Evolutionary conservation across 208 protist genomes (phyloP).

Genomic region (Acanthamoeba quina): DNA sequence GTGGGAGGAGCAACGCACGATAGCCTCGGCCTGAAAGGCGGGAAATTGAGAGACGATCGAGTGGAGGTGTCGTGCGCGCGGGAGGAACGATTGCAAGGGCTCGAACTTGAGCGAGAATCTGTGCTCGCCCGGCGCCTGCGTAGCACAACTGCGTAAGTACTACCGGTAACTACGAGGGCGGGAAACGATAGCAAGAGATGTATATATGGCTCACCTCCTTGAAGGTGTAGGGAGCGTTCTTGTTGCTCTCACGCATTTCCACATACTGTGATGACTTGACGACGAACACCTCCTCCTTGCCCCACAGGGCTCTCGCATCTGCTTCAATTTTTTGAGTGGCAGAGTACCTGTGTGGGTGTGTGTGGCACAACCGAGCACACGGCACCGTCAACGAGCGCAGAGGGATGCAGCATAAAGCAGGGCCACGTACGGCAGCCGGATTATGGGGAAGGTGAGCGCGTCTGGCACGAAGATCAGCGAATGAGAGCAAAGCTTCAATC

Average conservation of each 20-base stretch:
- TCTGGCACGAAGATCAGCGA: conserved; percentile 90
- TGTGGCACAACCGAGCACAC: neutral
- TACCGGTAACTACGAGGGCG: neutral
- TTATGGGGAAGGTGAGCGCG: conserved; percentile 81
- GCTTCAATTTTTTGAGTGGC: neutral
- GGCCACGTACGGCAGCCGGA: conserved; percentile 83
- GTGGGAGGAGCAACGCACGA: neutral
- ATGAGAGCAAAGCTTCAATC: conserved; percentile 86
- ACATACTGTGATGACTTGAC: conserved; percentile 19
- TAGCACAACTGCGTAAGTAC: neutral
- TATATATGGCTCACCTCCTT: neutral
- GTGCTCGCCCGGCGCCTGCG: conserved; percentile 40
- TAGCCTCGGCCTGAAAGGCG: conserved; percentile 23
- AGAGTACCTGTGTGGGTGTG: neutral
- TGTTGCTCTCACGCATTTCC: conserved; percentile 84
- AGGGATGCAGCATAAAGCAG: too few relatives aligned
- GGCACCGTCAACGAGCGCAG: too few relatives aligned
- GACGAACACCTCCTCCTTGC: conserved; percentile 56
- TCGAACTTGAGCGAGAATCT: conserved; percentile 63
- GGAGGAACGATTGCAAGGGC: conserved; percentile 45
- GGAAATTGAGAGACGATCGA: conserved; percentile 40
- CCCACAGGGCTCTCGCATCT: neutral
- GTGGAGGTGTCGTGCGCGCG: conserved; percentile 18
- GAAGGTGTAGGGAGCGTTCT: conserved; percentile 83
- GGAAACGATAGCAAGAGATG: neutral